Percentiles rank a stretch among this genome's conserved stretches.
Conservation (phyloP, 306 rosid species). For the Potentilla sterilis region DNA sequence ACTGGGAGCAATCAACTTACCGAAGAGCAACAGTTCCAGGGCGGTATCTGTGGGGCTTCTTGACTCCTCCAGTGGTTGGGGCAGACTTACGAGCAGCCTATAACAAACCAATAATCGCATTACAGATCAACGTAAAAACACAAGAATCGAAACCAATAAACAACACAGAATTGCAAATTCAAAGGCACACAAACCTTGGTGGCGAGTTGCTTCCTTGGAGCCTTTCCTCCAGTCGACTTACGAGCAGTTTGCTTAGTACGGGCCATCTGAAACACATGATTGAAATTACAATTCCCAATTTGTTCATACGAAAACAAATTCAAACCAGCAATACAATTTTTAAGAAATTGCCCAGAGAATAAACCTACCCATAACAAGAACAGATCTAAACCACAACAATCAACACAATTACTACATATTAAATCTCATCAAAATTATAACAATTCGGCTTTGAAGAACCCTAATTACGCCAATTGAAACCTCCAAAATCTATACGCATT, state of each 20-base stretch:
- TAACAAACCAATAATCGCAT: fast-evolving
- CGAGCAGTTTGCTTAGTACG: conserved; percentile 99
- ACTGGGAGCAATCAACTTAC: conserved; percentile 18
- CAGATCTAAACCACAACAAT: neutral
- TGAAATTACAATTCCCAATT: neutral
- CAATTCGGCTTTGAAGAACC: neutral
- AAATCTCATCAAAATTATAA: neutral
- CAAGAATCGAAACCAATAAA: no score
- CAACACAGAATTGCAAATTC: neutral
- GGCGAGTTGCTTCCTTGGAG: conserved; percentile 96
- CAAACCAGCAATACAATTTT: neutral
- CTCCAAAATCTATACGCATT: neutral
- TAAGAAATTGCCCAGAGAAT: neutral
- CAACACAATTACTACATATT: no score
- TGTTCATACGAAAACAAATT: neutral
- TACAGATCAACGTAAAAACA: neutral
- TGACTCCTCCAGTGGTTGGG: conserved; percentile 93
- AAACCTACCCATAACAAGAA: neutral
- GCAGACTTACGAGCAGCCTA: conserved; percentile 99
- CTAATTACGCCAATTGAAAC: neutral
- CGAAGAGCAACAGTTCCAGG: conserved; percentile 97
- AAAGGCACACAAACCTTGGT: conserved; percentile 57
- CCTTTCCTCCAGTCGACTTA: conserved; percentile 92
- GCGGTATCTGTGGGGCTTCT: conserved; percentile 93
- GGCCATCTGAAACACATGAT: conserved; percentile 63